These are phyloP conservation scores for Sphaerostilbella broomeana DNA, from an alignment of 2,329 filamentous ascomycete genomes.

Conservation along the genomic window DNA sequence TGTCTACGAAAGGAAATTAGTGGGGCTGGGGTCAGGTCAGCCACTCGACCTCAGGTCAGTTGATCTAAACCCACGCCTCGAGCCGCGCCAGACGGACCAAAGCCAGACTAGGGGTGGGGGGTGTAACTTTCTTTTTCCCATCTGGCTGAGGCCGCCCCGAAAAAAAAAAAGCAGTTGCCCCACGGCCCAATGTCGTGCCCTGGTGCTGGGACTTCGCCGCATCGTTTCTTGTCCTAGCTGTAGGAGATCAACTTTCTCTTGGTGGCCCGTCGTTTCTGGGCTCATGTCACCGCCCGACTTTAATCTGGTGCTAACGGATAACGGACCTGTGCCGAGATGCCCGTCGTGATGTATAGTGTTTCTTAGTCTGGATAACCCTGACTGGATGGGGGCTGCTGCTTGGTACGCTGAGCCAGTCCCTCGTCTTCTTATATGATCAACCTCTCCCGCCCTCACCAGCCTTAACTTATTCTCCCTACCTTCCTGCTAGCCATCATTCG, in stretches of 20 bases:
- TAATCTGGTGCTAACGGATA: conserved; percentile 24
- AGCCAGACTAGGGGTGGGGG: conserved; percentile 3
- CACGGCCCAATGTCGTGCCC: conserved; percentile 17
- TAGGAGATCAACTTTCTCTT: conserved; percentile 11
- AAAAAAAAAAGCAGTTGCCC: conserved; percentile 11
- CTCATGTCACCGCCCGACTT: conserved; percentile 31
- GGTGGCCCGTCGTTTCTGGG: conserved; percentile 9
- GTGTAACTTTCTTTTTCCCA: conserved; percentile 1
- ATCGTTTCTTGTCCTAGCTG: conserved; percentile 11
- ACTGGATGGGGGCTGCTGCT: neutral
- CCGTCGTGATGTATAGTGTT: conserved; percentile 8
- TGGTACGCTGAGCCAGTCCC: conserved; percentile 2
- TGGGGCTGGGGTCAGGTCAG: too few relatives aligned
- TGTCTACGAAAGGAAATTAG: too few relatives aligned
- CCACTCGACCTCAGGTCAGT: too few relatives aligned
- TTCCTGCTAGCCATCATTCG: conserved; percentile 16
- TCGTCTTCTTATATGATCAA: conserved; percentile 29
- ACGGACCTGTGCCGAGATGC: conserved; percentile 16
- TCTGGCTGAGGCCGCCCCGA: conserved; percentile 1
- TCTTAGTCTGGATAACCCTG: conserved; percentile 6
- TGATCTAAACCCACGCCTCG: neutral
- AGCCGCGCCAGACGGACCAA: conserved; percentile 2
- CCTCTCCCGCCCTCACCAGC: conserved; percentile 25
- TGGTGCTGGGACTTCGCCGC: conserved; percentile 16
- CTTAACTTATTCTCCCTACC: conserved; percentile 20